A percentile compares a stretch with the other conserved stretches of the same genome.
Conservation (phyloP, 1,284 basidiomycete species). For the Tilletia indica region DNA sequence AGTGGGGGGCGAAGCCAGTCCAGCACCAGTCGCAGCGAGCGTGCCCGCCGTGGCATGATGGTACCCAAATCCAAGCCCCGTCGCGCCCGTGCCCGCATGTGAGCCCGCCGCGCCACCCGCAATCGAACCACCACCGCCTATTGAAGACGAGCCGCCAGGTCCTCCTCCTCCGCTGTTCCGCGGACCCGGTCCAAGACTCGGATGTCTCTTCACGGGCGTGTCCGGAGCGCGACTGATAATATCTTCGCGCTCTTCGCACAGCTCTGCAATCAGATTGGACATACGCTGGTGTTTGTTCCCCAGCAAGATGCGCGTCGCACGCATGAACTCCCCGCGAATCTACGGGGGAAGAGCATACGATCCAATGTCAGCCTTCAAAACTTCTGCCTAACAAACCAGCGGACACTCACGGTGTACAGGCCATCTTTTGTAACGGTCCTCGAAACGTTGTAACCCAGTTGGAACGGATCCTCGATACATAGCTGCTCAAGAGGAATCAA, state of each 20-base stretch:
- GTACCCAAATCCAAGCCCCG: constrained; percentile 7
- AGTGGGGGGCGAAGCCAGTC: not conserved
- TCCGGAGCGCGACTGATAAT: constrained; percentile 51
- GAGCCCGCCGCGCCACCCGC: not conserved
- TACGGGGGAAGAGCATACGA: not conserved
- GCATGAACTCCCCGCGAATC: constrained; percentile 97
- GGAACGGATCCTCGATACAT: constrained; percentile 81
- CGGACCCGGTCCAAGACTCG: not conserved
- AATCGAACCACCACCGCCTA: not conserved
- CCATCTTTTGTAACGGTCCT: constrained; percentile 95
- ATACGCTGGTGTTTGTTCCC: constrained; percentile 39
- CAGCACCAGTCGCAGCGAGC: not conserved
- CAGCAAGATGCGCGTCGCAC: constrained; percentile 69
- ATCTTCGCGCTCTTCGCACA: constrained; percentile 54
- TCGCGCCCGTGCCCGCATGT: not conserved
- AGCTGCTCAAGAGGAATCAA: constrained; percentile 19
- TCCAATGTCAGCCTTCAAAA: not conserved
- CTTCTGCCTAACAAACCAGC: too few species aligned
- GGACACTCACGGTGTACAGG: constrained; percentile 74
- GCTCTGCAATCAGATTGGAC: constrained; percentile 44
- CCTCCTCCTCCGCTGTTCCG: not conserved
- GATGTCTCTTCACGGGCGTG: constrained; percentile 26
- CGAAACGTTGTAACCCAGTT: constrained; percentile 89
- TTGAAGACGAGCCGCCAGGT: not conserved
- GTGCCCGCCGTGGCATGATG: constrained; percentile 12